Evolutionary conservation across 176 grass and related monocot species (phyloP), one percentile per base, ranked within the genome.

Genomic region (Paspalum vaginatum): DNA sequence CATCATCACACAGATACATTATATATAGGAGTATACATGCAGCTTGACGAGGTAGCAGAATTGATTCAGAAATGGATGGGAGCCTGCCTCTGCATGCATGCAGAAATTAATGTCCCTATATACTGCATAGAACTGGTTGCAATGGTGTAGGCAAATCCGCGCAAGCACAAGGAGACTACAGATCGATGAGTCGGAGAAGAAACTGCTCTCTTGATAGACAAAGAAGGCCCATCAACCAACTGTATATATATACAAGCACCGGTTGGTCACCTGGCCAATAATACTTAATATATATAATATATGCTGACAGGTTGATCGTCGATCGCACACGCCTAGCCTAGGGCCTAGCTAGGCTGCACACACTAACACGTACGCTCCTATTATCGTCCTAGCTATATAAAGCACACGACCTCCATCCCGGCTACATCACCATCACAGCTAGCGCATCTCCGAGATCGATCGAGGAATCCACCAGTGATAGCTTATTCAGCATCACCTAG

Each of bases 161-260:
- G 24, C 7, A 17, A 8, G 11, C 53, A 57, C 42, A 5, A 8
- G 42, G 11, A 10, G 54, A 21, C 18, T 14, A 50, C 15, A 14
- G 6, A 69, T 70, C 21, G 55, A n/a, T 69, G 21, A 41, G 17
- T 62, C 15, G 70, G 9, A 43, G 25, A 89, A 85, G 82, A 76
- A 76, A 81, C 62, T 13, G 70, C 20, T 52, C 9, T 46, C 81
- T 79, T 84, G 8, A 0, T 44, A 0, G 67, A 68, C 75, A 88
- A 88, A 54, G 86, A 10, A 60, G 26, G 57, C 24, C 81, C 55
- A 8, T 65, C 45, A 83, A 22, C 59, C 63, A 65, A 65, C 15
- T 2, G 32, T 3, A 32, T 77, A 87, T 3, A 32, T 77, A 87
- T 84, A 81, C 22, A 83, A 59, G 40, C 65, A 42, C 2, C 15